Percentiles rank a stretch among this genome's conserved stretches.
Conservation (phyloP, 2,329 filamentous ascomycete genomes). For the Diplodia scrobiculata region DNA sequence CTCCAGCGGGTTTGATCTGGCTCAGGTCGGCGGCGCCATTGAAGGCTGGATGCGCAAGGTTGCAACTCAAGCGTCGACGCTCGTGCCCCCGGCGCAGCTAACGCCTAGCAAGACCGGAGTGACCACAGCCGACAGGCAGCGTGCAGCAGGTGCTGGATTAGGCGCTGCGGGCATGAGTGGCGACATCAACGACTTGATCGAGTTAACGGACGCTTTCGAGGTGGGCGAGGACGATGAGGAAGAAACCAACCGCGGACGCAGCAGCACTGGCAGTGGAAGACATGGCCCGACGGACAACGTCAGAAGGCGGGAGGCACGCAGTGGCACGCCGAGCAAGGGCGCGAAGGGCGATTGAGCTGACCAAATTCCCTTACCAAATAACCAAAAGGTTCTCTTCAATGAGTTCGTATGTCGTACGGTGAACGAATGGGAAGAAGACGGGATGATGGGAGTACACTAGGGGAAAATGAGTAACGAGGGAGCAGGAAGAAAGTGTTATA, state of each 20-base stretch:
- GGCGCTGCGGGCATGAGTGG: constrained; percentile 39
- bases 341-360: constrained; percentile 27
- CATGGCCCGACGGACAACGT: constrained; percentile 1
- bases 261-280: not conserved
- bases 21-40: constrained; percentile 82
- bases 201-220: constrained; percentile 58
- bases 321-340: constrained; percentile 23
- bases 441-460: not conserved
- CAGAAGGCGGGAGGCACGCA: constrained; percentile 22
- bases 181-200: constrained; percentile 67
- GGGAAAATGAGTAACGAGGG: too few species aligned
- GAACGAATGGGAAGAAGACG: not conserved
- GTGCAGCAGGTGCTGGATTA: constrained; percentile 5
- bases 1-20: constrained; percentile 56
- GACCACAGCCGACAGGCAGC: constrained; percentile 5
- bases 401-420: not conserved
- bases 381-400: not conserved
- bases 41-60: constrained; percentile 90
- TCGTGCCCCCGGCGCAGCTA: constrained; percentile 23
- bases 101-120: constrained; percentile 1
- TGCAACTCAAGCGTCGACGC: constrained; percentile 60
- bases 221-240: constrained; percentile 39
- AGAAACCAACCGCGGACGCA: constrained; percentile 13
- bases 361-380: too few species aligned
- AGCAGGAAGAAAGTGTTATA: not conserved